phyloP scores from a whole-genome alignment of 345 rosid genomes.

The Corymbia maculata region DNA sequence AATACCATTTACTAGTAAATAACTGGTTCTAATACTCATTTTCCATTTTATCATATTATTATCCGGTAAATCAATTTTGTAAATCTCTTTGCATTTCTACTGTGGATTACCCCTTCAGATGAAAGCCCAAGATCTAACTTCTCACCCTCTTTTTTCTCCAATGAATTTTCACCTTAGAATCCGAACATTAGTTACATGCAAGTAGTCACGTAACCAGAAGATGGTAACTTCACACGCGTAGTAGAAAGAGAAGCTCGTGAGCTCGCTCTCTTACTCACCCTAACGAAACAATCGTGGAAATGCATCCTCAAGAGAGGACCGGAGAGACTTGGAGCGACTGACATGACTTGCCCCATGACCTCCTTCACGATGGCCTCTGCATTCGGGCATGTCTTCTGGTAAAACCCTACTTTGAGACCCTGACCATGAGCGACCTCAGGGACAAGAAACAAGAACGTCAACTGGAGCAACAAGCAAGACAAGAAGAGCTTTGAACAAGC shows the following conservation, averaged over 20 bases:
- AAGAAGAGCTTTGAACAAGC: neutral
- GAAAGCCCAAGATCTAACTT: neutral
- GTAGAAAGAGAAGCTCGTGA: neutral
- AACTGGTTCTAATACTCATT: neutral
- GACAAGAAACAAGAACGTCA: slow-evolving; percentile 8
- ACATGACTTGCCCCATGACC: slow-evolving; percentile 12
- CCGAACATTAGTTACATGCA: neutral
- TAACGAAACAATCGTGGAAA: slow-evolving; percentile 78
- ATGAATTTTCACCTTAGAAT: neutral
- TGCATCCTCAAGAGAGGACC: slow-evolving; percentile 64
- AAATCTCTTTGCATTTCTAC: neutral
- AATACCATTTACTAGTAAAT: neutral
- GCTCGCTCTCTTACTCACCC: slow-evolving; percentile 18
- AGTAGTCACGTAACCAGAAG: neutral
- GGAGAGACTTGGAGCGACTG: slow-evolving; percentile 31
- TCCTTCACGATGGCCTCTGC: slow-evolving; percentile 39
- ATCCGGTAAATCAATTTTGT: neutral
- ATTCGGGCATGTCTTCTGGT: slow-evolving; percentile 28
- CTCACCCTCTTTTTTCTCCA: neutral
- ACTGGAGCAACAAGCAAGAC: slow-evolving; percentile 5
- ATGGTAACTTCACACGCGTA: neutral
- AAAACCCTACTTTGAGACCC: slow-evolving; percentile 47
- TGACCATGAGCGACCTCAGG: slow-evolving; percentile 4
- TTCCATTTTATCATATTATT: neutral
- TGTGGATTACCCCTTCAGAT: neutral